Percentiles rank a stretch among this genome's conserved stretches.
Conservation (phyloP, 441 rosid genomes). For the Jatropha multifida region DNA sequence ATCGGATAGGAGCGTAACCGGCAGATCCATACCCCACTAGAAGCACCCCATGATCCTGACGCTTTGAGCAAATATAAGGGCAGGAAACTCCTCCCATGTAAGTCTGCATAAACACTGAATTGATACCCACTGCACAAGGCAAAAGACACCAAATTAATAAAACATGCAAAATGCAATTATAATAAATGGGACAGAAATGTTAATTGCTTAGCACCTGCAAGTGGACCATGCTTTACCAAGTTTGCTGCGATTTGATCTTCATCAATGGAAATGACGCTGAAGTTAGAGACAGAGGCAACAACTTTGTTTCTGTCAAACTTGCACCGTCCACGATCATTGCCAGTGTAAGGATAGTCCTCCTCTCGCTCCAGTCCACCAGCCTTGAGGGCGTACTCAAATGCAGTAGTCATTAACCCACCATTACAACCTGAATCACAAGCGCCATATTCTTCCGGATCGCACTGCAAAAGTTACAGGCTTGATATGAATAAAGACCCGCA, state of each 20-base stretch:
- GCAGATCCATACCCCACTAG: slow-evolving; percentile 87
- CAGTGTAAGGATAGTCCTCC: slow-evolving; percentile 88
- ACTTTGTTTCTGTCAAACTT: slow-evolving; percentile 75
- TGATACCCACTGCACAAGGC: slow-evolving; percentile 61
- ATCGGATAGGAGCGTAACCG: slow-evolving; percentile 73
- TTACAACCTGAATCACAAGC: slow-evolving; percentile 92
- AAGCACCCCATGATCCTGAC: slow-evolving; percentile 84
- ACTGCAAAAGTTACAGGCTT: slow-evolving; percentile 37
- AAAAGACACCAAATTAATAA: background rate
- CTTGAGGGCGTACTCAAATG: slow-evolving; percentile 80
- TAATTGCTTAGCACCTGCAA: slow-evolving; percentile 46
- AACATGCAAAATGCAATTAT: too few relatives aligned
- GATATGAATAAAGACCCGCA: too few relatives aligned
- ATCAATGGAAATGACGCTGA: slow-evolving; percentile 77
- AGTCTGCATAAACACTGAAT: slow-evolving; percentile 92
- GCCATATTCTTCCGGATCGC: slow-evolving; percentile 80
- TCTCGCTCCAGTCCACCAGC: slow-evolving; percentile 86
- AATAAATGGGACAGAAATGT: too few relatives aligned
- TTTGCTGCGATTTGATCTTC: slow-evolving; percentile 95
- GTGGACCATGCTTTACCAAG: slow-evolving; percentile 83
- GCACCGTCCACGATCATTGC: slow-evolving; percentile 61
- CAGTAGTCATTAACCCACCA: slow-evolving; percentile 91
- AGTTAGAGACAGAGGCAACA: slow-evolving; percentile 77
- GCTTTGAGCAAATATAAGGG: slow-evolving; percentile 84
- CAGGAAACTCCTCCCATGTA: slow-evolving; percentile 90